Evolutionary conservation across 768 basidiomycete species (phyloP), one percentile per base, ranked within the genome.

Genomic region (Phaffia australis): DNA sequence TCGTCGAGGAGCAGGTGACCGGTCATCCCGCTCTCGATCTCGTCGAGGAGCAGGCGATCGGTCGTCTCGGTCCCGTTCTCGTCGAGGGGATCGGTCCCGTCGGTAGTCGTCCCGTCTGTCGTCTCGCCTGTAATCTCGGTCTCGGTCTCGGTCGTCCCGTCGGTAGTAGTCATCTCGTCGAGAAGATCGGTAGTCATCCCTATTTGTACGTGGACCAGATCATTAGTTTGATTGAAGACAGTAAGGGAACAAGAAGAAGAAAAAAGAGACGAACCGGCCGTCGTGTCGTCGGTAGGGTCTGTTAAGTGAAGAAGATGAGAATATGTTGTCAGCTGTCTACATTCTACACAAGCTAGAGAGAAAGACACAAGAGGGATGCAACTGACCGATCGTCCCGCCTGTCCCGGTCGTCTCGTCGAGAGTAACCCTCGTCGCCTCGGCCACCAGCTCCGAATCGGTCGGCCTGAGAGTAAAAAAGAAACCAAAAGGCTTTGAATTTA

Each of bases 101-200:
- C 88, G 72, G 56, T 69, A 54, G 27, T 65, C 69, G 65, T 71
- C 69, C 64, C 70, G 62, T 52, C 69, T 76, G 63, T 83, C 81
- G 58, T 81, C 80, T 58, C 80, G 77, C 62, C 63, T 66, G 57
- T 73, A 68, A 52, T 82, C 80, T 62, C 84, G 82, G 63, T 84
- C 66, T 55, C 72, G 66, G 55, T 82, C 80, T 61, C 84, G 82
- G 63, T 84, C 83, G 60, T 85, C 85, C 69, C 83, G 81, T 35
- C 63, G 63, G 75, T 81, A 75, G 62, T 85, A 83, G 76, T 87
- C 87, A 71, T 87, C 87, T 23, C 63, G 60, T 63, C 71, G 71
- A 48, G 68, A 65, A 58, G 74, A 76, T 69, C 76, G 74, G 52
- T 71, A 67, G 50, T 69, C 69, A 57, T 70, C 68, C 56, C 63